Evolutionary conservation across 202 grass and related monocot genomes (phyloP).

Genomic region (Zoysia matrella): DNA sequence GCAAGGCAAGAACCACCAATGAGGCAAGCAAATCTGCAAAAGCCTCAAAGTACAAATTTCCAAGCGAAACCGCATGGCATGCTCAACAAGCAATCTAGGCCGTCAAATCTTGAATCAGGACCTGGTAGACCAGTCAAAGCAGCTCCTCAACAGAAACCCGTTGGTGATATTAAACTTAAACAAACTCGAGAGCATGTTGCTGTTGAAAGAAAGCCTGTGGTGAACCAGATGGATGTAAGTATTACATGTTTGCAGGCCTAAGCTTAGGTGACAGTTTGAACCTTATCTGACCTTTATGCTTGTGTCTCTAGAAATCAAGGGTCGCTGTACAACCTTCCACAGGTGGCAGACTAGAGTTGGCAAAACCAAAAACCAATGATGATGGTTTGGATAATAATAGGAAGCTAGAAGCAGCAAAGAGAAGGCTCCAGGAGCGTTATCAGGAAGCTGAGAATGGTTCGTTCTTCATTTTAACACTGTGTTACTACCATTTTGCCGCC

Average conservation of each 20-base stretch:
- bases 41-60: constrained; percentile 36
- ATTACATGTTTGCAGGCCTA: constrained; percentile 24
- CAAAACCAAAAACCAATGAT: constrained; percentile 63
- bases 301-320: constrained; percentile 53
- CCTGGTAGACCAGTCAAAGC: constrained; percentile 53
- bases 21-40: constrained; percentile 56
- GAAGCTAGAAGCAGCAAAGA: constrained; percentile 76
- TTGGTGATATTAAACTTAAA: constrained; percentile 51
- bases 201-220: constrained; percentile 50
- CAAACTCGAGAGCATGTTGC: constrained; percentile 29
- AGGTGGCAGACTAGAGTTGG: constrained; percentile 46
- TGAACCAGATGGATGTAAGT: constrained; percentile 76
- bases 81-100: constrained; percentile 57
- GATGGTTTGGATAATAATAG: constrained; percentile 68
- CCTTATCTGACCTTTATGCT: constrained; percentile 16
- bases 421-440: constrained; percentile 86
- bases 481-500: not conserved
- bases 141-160: constrained; percentile 46
- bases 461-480: constrained; percentile 12
- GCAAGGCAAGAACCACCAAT: constrained; percentile 47
- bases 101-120: constrained; percentile 45
- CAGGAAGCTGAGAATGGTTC: constrained; percentile 91
- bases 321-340: constrained; percentile 36
- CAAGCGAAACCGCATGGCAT: constrained; percentile 55
- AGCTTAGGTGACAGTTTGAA: constrained; percentile 13